These are phyloP conservation scores for Ephemerocybe angulata DNA, from an alignment of 768 basidiomycete species.

Conservation along the genomic window DNA sequence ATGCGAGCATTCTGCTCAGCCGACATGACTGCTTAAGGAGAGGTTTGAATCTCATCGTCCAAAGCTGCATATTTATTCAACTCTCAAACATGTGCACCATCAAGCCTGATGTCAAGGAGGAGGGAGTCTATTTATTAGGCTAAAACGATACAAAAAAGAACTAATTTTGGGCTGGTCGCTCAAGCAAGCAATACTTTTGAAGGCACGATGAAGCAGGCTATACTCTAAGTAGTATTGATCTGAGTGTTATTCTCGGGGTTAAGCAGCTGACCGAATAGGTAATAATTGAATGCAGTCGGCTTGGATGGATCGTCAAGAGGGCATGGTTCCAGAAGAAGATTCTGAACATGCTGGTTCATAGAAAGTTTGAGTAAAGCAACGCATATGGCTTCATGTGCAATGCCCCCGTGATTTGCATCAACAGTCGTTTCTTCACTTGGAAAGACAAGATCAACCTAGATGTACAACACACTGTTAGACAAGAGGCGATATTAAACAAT, in stretches of 20 bases:
- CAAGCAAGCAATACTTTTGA: too few species aligned
- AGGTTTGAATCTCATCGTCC: too few species aligned
- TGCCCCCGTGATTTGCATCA: background rate
- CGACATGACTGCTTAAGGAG: too few species aligned
- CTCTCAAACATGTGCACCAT: too few species aligned
- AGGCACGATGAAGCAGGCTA: too few species aligned
- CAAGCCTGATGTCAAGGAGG: too few species aligned
- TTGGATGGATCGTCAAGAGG: background rate
- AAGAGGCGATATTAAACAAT: too few species aligned
- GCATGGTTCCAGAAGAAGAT: background rate
- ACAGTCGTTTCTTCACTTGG: background rate
- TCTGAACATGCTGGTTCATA: background rate
- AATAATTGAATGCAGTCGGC: background rate
- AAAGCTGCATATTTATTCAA: too few species aligned
- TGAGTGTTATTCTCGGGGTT: background rate
- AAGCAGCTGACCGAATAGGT: background rate
- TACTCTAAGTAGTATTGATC: background rate
- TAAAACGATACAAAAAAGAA: too few species aligned
- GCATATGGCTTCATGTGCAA: background rate
- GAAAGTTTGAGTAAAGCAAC: background rate
- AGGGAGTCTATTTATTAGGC: too few species aligned
- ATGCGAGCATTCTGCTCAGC: conserved; percentile 10
- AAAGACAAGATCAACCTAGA: background rate
- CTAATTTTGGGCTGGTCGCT: too few species aligned
- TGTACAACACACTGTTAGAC: background rate